These are phyloP conservation scores for Sideroxylon spinosum DNA, from an alignment of 179 eudicot species.

Conservation along the genomic window DNA sequence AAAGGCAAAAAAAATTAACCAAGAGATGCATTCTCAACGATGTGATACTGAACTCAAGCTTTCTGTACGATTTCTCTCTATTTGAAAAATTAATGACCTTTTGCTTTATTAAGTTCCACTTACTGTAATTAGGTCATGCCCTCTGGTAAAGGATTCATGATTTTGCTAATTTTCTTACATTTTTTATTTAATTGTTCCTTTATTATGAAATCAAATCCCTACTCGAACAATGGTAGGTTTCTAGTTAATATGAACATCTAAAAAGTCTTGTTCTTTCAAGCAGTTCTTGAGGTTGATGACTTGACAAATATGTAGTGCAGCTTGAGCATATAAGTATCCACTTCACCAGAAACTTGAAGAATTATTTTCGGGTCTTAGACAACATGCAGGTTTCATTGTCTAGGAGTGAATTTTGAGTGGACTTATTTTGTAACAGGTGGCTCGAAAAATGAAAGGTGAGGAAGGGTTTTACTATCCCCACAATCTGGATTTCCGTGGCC, in stretches of 20 bases:
- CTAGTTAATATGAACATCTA: background rate
- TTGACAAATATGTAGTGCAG: background rate
- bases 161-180: background rate
- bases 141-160: background rate
- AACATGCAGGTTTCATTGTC: background rate
- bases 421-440: constrained; percentile 55
- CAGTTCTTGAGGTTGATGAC: constrained; percentile 5
- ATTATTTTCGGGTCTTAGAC: background rate
- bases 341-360: constrained; percentile 15
- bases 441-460: constrained; percentile 79
- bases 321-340: constrained; percentile 3
- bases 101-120: constrained; percentile 1
- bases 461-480: constrained; percentile 94
- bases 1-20: constrained; percentile 70
- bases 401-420: constrained; percentile 16
- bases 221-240: background rate
- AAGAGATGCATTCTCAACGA: constrained; percentile 74
- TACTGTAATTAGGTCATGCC: background rate
- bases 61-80: constrained; percentile 44
- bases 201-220: background rate
- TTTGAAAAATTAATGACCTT: background rate
- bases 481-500: constrained; percentile 85
- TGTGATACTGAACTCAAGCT: constrained; percentile 85
- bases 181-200: background rate
- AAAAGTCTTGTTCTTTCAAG: background rate